phyloP scores from a whole-genome alignment of 1,139 yeast species.

The Meyerozyma athensensis region DNA sequence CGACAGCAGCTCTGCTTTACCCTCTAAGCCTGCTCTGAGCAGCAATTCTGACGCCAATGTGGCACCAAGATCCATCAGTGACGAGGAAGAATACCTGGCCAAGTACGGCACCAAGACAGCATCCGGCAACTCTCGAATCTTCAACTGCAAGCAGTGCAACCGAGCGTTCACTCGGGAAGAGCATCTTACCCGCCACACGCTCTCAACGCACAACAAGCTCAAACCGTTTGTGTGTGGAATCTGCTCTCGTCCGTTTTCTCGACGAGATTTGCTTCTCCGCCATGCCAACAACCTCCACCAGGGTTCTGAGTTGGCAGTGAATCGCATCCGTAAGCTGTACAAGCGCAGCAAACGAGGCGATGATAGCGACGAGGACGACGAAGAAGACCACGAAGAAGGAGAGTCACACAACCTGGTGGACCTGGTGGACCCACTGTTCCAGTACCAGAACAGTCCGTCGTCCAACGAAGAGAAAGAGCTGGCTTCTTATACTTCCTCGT shows the following conservation, averaged over 20 bases:
- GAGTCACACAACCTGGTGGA: slow-evolving; percentile 2
- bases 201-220: slow-evolving; percentile 43
- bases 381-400: slow-evolving; percentile 6
- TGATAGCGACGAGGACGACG: slow-evolving; percentile 11
- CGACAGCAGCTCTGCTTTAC: not conserved
- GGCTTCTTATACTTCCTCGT: not conserved
- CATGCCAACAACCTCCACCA: slow-evolving; percentile 31
- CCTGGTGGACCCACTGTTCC: not conserved
- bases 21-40: not conserved
- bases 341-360: slow-evolving; percentile 15
- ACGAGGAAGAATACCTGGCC: slow-evolving; percentile 7
- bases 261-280: slow-evolving; percentile 26
- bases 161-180: slow-evolving; percentile 48
- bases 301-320: slow-evolving; percentile 37
- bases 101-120: slow-evolving; percentile 43
- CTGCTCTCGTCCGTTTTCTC: slow-evolving; percentile 26
- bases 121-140: slow-evolving; percentile 41
- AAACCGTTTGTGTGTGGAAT: slow-evolving; percentile 39
- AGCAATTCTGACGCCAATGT: not conserved
- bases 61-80: not conserved
- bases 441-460: not conserved
- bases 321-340: slow-evolving; percentile 39
- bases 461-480: not conserved
- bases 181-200: slow-evolving; percentile 42
- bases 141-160: slow-evolving; percentile 39